A percentile compares a stretch with the other conserved stretches of the same genome.
These are phyloP conservation scores for Hypoxylon trugodes DNA, from an alignment of 495 filamentous ascomycete genomes.

Conservation along the genomic window DNA sequence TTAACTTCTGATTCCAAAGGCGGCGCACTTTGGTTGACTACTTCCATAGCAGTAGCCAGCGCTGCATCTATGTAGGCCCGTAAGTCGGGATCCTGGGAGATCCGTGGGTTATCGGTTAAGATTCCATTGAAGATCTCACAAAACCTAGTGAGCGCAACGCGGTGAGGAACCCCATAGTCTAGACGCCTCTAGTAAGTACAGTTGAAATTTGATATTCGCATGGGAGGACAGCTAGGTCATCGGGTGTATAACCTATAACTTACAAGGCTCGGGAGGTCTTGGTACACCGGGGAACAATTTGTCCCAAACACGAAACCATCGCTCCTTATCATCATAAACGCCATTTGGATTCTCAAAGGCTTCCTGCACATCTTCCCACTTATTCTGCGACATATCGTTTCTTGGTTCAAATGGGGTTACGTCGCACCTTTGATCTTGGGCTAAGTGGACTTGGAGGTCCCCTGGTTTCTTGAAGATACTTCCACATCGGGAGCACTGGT, in stretches of 20 bases:
- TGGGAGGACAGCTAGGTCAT: background rate
- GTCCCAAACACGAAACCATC: conserved; percentile 20
- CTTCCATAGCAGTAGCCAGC: conserved; percentile 4
- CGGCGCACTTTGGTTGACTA: background rate
- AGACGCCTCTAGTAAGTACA: background rate
- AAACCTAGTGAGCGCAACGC: background rate
- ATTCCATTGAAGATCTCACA: conserved; percentile 7
- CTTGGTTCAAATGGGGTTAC: background rate
- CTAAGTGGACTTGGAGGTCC: too few species aligned
- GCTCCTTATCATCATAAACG: conserved; percentile 8
- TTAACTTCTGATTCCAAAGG: background rate
- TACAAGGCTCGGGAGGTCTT: conserved; percentile 12
- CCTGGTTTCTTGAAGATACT: too few species aligned
- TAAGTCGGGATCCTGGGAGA: background rate
- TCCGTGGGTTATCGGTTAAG: background rate
- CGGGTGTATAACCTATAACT: background rate
- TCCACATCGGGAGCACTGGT: too few species aligned
- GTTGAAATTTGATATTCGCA: background rate
- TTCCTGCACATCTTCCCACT: background rate
- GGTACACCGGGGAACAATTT: conserved; percentile 1
- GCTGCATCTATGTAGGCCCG: background rate
- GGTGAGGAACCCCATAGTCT: conserved; percentile 11
- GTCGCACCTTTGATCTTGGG: conserved; percentile 8
- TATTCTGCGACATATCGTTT: conserved; percentile 12
- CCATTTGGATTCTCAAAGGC: background rate